Percentiles rank a stretch among this genome's conserved stretches.
Conservation (phyloP, 352 stramenopile genomes). For the Globisporangium spinosum region DNA sequence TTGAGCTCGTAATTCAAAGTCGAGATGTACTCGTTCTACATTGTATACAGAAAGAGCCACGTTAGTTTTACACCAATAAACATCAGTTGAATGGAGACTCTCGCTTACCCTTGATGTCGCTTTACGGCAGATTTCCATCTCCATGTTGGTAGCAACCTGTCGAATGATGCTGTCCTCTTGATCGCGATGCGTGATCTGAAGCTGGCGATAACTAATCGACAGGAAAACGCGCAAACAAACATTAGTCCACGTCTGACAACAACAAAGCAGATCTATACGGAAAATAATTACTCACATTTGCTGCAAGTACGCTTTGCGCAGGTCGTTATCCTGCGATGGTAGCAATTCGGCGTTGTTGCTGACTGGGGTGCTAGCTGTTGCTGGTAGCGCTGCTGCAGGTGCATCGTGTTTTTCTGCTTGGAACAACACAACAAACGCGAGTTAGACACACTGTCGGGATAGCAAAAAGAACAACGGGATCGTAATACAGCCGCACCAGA, state of each 20-base stretch:
- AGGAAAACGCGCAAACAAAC: conserved; percentile 8
- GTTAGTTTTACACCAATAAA: conserved; percentile 4
- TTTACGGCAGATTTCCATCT: conserved; percentile 66
- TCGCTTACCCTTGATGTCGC: conserved; percentile 31
- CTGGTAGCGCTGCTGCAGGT: not conserved
- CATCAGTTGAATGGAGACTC: not conserved
- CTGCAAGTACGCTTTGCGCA: conserved; percentile 43
- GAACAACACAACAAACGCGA: not conserved
- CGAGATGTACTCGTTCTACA: conserved; percentile 48
- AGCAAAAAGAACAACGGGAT: not conserved
- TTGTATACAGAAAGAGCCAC: not conserved
- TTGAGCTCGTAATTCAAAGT: conserved; percentile 60
- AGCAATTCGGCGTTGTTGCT: conserved; percentile 17
- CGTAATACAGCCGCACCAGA: not conserved
- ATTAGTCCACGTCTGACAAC: not conserved
- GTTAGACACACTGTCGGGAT: not conserved
- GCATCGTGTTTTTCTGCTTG: not conserved
- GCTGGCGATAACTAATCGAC: conserved; percentile 49
- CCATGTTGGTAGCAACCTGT: conserved; percentile 56
- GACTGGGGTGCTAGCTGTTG: not conserved
- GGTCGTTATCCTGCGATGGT: conserved; percentile 30
- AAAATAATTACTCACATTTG: conserved; percentile 30
- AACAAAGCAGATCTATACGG: not conserved
- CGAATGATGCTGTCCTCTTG: conserved; percentile 50
- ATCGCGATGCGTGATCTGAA: conserved; percentile 52